Evolutionary conservation across 345 rosid genomes (phyloP), one percentile per base, ranked within the genome.

Genomic region (Eucalyptus fibrosa): DNA sequence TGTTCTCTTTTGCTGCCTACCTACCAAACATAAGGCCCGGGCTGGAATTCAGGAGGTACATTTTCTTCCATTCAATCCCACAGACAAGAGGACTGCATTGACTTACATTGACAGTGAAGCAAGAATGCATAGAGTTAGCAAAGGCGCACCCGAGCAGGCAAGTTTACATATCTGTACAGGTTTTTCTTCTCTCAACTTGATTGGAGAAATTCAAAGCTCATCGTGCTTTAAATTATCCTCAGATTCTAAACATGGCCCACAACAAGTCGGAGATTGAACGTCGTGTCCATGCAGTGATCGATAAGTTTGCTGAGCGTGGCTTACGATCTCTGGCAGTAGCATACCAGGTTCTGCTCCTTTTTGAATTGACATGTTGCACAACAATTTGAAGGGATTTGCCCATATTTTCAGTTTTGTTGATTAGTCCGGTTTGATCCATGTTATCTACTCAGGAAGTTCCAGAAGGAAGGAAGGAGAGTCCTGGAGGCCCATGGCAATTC

Each of bases 131-230:
- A 95, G 99, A 93, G 99, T 97, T 89, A 97, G 99, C 94, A 97
- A 97, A 94, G 99, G 99, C 88, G 99, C 99, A 86, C 99, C 99
- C 2, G 99, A 98, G 92, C 99, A 98, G 98, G 99, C 97, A 93
- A 89, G 59, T 50, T 89, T 56, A 42, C 53, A 50, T 67, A 62
- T 56, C 42, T 10, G 37, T n/a, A 83, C 12, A 51, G 62, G 40
- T 87, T 40, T 56, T 51, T 50, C 47, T 26, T 47, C 49, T n/a
- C 10, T 90, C n/a, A 30, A 45, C 40, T 89, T 45, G 32, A 28
- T 59, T 30, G 45, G 69, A 42, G 86, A 42, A 30, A 51, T 32
- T 87, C 19, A 77, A 23, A 72, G 28, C 26, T 81, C 50, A 62
- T 45, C 5, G 28, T 56, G 69, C 34, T 26, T 67, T 60, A 65